Base-by-base conservation (phyloP, 2,329 filamentous ascomycete genomes). In the Stylonectria norvegica region DNA sequence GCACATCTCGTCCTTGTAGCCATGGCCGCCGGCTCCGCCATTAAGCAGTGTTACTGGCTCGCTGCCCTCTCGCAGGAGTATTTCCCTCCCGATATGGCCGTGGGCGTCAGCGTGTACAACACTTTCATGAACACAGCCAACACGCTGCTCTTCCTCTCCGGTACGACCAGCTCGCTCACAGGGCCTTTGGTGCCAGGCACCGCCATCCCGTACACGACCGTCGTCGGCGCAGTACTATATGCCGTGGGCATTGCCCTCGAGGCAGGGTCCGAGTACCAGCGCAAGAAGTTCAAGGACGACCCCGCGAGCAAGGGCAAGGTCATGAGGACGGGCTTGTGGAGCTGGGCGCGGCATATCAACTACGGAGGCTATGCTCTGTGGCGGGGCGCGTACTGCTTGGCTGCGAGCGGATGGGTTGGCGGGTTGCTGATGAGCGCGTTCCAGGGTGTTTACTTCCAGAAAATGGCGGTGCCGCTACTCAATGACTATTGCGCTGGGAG, bases 41-140 rank as follows among this genome's bases (percentile, higher is more conserved):
- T 72, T 19, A 82, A 82, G 63, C 78, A 83, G 43, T 71, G 74
- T 51, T 72, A 73, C 59, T 78, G 75, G 73, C 61, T 73, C 11
- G 53, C 66, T 2, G 51, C 49, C 18, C 57, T 78, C 3, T 70
- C 67, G 14, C 61, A 69, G 33, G 76, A 81, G 48, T 66, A 72
- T 10, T 73, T 82, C 60, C 63, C 64, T 1, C 61, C 69, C 0
- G 16, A 32, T 1, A 57, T 61, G 3, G 76, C 76, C 0, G 29
- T 69, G 0, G 42, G 59, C 3, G 66, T 83, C 11, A 62, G 64
- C 11, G 36, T 58, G 2, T 78, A 75, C 66, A 83, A 84, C 58
- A 68, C 69, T 0, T 23, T 75, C 8, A 56, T 72, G 55, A 83
- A 83, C 63, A 66, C 66, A n/a, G 11, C 72, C 20, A 81, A 76